Evolutionary conservation across 2,329 filamentous ascomycete genomes (phyloP), one percentile per base, ranked within the genome.

Genomic region (Mycosphaerella sp.): DNA sequence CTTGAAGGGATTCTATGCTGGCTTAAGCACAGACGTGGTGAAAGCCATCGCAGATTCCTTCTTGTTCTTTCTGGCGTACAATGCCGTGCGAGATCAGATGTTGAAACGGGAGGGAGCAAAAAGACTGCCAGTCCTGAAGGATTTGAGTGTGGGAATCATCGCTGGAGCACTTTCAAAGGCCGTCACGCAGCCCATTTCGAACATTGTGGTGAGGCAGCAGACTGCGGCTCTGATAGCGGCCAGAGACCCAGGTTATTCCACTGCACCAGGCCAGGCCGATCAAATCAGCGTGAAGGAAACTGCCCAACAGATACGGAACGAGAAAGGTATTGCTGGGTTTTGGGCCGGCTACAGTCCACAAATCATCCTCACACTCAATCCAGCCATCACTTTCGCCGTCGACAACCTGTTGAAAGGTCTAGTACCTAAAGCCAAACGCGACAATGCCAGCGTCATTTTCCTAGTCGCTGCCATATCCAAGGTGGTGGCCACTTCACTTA

Each of bases 271-370:
- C 14, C 52, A 55, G 44, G 62, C 59, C 34, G 60, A 64, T 25
- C 58, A 66, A 18, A 68, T 70, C 28, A 61, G 67, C 62, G 57
- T 76, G 66, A 53, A 75, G 25, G 76, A 84, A 44, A 87, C 88
- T 27, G 75, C 84, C 14, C 68, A 73, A 1, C 75, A 79, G 37
- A 90, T 94, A 53, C 71, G 74, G 36, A 63, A 72, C 1, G 85
- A 91, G 65, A 86, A 85, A 59, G 89, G 89, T 0, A 53, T 89
- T 8, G 65, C 74, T 40, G 89, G 88, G 2, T 85, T 95, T 62
- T 95, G 89, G 90, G 85, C 88, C 0, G 89, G 89, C 0, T 95
- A 95, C 67, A 87, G 86, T 16, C 88, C 89, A 1, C 84, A 80
- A 17, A 68, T 95, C 52, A 76, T 95, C 35, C 71, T 95, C 44